Evolutionary conservation across 441 rosid species (phyloP), one percentile per base, ranked within the genome.

Genomic region (Lepidium campestre): DNA sequence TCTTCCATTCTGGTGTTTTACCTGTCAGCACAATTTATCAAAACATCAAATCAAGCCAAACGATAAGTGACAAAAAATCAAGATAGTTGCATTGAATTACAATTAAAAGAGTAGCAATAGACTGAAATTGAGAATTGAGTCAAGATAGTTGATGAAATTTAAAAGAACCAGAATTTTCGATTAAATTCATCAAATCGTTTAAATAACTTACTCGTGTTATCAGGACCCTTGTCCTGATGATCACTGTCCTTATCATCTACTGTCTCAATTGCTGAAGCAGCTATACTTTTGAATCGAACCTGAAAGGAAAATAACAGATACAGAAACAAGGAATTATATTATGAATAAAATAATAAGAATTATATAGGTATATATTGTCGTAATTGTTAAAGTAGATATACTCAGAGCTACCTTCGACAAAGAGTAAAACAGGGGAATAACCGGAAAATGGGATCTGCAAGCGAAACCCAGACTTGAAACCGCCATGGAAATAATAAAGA

Each of bases 1-100:
- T 85, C 85, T 79, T 85, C 88, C 91, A 85, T 50, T 76, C 74
- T 18, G 78, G 61, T 41, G 35, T 56, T 52, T 71, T 75, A 37
- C 27, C 67, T 56, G 34, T 54, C 48, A 55, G 72, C 37, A 60
- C 74, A 65, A 73, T 40, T 27, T 15, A 15, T 14, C 23, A 54
- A 34, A 54, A 23, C 19, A 50, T 23, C 48, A 62, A 61, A 18
- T 8, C 31, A 67, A 22, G 56, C 32, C 17, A 50, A 52, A n/a
- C 9, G 17, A 69, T 53, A 69, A 69, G 11, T 10, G 3, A 49
- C 0, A 37, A n/a, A 46, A 31, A 23, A 12, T 1, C 0, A 45
- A 62, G 34, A 20, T 8, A 14, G 1, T 29, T 14, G 17, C 12
- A 13, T 29, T 29, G 39, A 29, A 9, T 15, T 35, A 14, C 36